Evolutionary conservation across 1,284 basidiomycete genomes (phyloP).

Genomic region (Waitea zeae): DNA sequence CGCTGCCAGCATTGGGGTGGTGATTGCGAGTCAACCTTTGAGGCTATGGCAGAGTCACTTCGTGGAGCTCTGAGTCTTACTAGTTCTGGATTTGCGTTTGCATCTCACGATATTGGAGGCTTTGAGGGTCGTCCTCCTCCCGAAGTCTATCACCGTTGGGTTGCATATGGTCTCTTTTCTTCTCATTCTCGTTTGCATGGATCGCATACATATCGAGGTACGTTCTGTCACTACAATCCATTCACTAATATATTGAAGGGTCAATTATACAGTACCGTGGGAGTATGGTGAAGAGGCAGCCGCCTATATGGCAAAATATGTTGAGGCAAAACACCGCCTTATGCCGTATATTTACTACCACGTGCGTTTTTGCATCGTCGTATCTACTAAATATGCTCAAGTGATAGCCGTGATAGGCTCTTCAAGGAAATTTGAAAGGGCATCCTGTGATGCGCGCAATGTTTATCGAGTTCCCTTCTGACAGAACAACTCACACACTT

Average conservation of each 20-base stretch:
- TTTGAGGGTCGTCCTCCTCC: conserved; percentile 59
- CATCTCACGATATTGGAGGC: conserved; percentile 62
- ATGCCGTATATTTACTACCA: conserved; percentile 61
- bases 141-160: conserved; percentile 60
- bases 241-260: too few species aligned
- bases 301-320: conserved; percentile 42
- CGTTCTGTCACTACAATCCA: too few species aligned
- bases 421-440: conserved; percentile 37
- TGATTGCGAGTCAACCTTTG: conserved; percentile 62
- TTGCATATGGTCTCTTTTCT: conserved; percentile 55
- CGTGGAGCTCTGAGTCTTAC: conserved; percentile 52
- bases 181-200: conserved; percentile 60
- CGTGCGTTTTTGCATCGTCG: conserved; percentile 29
- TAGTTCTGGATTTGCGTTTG: conserved; percentile 51
- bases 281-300: conserved; percentile 57
- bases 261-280: too few species aligned
- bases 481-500: conserved; percentile 44
- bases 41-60: conserved; percentile 62
- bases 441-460: conserved; percentile 54
- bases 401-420: conserved; percentile 18
- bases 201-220: conserved; percentile 50
- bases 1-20: conserved; percentile 70
- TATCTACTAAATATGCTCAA: too few species aligned
- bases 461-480: conserved; percentile 56
- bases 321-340: conserved; percentile 50